phyloP scores from a whole-genome alignment of 129 eudicot genomes.

The Saposhnikovia divaricata region DNA sequence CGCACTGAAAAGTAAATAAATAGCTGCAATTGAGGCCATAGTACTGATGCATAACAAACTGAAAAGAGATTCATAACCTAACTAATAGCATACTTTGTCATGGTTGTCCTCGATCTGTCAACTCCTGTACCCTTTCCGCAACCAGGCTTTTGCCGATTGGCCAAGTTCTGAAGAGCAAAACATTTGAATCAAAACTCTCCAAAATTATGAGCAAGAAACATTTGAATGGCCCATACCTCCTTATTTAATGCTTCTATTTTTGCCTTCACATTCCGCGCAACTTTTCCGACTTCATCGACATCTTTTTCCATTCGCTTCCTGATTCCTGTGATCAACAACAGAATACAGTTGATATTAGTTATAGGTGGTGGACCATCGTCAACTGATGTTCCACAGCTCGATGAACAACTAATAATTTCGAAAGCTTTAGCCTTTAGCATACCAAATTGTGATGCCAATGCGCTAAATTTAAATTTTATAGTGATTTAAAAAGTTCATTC shows the following conservation, averaged over 20 bases:
- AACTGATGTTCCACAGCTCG: background rate
- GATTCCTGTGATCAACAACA: slow-evolving; percentile 45
- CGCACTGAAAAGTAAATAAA: slow-evolving; percentile 39
- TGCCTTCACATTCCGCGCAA: slow-evolving; percentile 67
- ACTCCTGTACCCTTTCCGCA: slow-evolving; percentile 94
- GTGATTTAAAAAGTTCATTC: background rate
- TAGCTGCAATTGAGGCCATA: background rate
- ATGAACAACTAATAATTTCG: background rate
- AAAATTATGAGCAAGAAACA: background rate
- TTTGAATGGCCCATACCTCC: slow-evolving; percentile 44
- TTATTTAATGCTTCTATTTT: slow-evolving; percentile 62
- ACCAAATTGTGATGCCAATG: background rate
- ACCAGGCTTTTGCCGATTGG: slow-evolving; percentile 76
- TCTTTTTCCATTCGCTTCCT: slow-evolving; percentile 98
- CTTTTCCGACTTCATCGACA: slow-evolving; percentile 84
- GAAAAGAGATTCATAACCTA: background rate
- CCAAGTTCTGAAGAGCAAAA: slow-evolving; percentile 43
- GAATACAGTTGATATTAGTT: background rate
- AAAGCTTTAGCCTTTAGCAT: background rate
- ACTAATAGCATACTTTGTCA: slow-evolving; percentile 51
- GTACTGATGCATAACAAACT: background rate
- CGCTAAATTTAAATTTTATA: background rate
- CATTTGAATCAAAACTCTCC: background rate
- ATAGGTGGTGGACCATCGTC: background rate
- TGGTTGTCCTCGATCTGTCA: slow-evolving; percentile 74